Conservation (phyloP, 805 yeast genomes). For the Pichia occidentalis region DNA sequence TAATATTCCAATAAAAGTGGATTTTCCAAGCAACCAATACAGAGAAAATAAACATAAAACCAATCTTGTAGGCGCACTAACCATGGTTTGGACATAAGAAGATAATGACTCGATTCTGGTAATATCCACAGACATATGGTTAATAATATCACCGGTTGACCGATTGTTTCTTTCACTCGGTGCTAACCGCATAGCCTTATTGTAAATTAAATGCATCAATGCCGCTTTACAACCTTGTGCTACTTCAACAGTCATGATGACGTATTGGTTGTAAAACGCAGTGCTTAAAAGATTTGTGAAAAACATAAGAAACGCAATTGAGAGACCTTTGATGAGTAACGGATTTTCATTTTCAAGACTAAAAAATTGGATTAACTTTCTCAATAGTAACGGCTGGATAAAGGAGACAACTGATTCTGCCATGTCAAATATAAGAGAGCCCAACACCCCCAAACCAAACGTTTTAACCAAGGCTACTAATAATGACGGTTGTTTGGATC, state of each 20-base stretch:
- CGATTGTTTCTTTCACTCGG: conserved; percentile 52
- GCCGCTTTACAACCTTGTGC: conserved; percentile 63
- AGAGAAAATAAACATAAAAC: conserved; percentile 48
- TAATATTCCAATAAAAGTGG: conserved; percentile 51
- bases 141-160: conserved; percentile 75
- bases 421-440: conserved; percentile 34
- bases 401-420: conserved; percentile 35
- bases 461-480: conserved; percentile 32
- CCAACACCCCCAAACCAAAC: conserved; percentile 32
- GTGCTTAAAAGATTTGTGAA: conserved; percentile 54
- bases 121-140: conserved; percentile 73
- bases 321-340: conserved; percentile 53
- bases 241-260: conserved; percentile 48
- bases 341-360: conserved; percentile 26
- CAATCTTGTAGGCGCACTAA: conserved; percentile 55
- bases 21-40: conserved; percentile 48
- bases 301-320: conserved; percentile 61
- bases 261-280: conserved; percentile 60
- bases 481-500: conserved; percentile 21
- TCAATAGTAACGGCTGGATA: conserved; percentile 52
- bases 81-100: conserved; percentile 45
- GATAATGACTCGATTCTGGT: conserved; percentile 53
- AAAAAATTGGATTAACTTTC: conserved; percentile 43
- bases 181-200: conserved; percentile 64
- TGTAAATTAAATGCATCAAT: conserved; percentile 59